Evolutionary conservation across 306 rosid species (phyloP), one percentile per base, ranked within the genome.

Genomic region (Ziziphus jujuba): DNA sequence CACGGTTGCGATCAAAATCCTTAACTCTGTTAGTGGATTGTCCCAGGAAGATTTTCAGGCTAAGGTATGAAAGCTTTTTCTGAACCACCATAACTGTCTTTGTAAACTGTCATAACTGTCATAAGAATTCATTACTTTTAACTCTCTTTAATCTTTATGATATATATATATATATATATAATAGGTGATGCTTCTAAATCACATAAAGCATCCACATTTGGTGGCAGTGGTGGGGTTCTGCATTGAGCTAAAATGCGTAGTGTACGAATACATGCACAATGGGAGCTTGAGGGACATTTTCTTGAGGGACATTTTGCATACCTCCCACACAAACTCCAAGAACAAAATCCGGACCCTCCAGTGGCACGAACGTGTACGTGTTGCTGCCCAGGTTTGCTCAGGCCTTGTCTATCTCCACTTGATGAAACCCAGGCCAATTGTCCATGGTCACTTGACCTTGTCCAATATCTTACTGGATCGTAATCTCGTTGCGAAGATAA

Each of bases 201-300:
- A 77, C 23, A 76, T 87, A n/a, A 77, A 85, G 51, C 98, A 92
- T 21, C 98, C 93, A 1, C 80, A 89, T 72, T 64, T 89, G 71
- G 82, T 92, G 14, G 77, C 93, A 25, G 69, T 84, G 84, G 60
- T 86, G 14, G 98, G 98, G 6, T 82, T 82, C 49, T 87, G 98
- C 82, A 60, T 64, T 0, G 86, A 87, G 67, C 86, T 85, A 13
- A 86, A 84, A 63, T 84, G 85, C 79, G 36, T 92, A 57, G 79
- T 92, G 59, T 72, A 84, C 48, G 97, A 89, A 48, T 89, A 87
- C 79, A 84, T 92, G 98, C 80, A 87, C 61, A 82, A 85, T 38
- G 98, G 97, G 7, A 87, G 88, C 81, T 71, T 92, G 47, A 77
- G 76, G 36, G 97, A 92, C 77, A 28, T 76, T 9, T 70, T 76